Evolutionary conservation across 2,329 filamentous ascomycete species (phyloP).

Genomic region (Apiospora hydei): DNA sequence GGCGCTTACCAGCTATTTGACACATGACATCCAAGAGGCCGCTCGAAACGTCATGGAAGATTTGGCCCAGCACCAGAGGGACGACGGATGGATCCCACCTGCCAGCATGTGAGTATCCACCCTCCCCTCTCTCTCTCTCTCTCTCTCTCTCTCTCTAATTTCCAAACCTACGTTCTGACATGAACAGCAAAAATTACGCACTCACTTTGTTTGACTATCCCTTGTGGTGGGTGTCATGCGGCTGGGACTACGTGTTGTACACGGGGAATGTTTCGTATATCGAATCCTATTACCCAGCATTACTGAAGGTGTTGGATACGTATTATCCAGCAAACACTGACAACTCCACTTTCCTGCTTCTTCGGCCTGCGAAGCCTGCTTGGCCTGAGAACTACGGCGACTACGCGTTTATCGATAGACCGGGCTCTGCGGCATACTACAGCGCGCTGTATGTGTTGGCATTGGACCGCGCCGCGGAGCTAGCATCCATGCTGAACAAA

Average conservation of each 20-base stretch:
- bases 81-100: slow-evolving; percentile 61
- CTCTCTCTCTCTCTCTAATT: slow-evolving; percentile 20
- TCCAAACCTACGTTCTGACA: background rate
- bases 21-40: slow-evolving; percentile 50
- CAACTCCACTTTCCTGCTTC: slow-evolving; percentile 47
- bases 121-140: too few species aligned
- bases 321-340: slow-evolving; percentile 55
- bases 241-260: slow-evolving; percentile 57
- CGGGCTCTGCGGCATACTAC: slow-evolving; percentile 59
- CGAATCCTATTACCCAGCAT: slow-evolving; percentile 48
- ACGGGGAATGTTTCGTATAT: slow-evolving; percentile 54
- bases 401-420: slow-evolving; percentile 57
- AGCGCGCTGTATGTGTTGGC: slow-evolving; percentile 58
- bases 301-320: slow-evolving; percentile 51
- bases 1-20: slow-evolving; percentile 55
- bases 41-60: slow-evolving; percentile 57
- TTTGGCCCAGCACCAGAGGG: slow-evolving; percentile 55
- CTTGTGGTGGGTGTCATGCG: slow-evolving; percentile 59
- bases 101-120: slow-evolving; percentile 53
- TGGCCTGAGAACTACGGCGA: slow-evolving; percentile 49
- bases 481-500: slow-evolving; percentile 45
- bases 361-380: slow-evolving; percentile 43
- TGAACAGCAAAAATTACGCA: slow-evolving; percentile 50
- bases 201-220: slow-evolving; percentile 60
- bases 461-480: slow-evolving; percentile 50